These are phyloP conservation scores for Penicilliopsis zonata DNA, from an alignment of 495 filamentous ascomycete genomes.

Conservation along the genomic window DNA sequence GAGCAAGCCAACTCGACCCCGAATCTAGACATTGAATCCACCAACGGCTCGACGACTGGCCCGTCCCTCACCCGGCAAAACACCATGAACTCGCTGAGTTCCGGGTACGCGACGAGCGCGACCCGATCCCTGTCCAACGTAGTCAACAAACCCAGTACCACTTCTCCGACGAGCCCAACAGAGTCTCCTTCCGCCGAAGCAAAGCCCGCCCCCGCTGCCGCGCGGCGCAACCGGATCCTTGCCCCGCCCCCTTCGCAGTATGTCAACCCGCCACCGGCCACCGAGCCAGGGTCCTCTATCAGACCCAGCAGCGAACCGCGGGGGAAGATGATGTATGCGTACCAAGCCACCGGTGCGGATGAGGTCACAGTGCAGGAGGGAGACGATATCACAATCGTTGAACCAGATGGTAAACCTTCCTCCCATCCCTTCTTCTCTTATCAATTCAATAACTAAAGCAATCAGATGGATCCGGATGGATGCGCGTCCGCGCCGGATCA, in stretches of 20 bases:
- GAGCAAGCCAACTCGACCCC: slow-evolving; percentile 55
- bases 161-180: slow-evolving; percentile 20
- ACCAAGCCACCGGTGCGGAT: slow-evolving; percentile 64
- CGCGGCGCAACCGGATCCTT: slow-evolving; percentile 57
- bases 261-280: slow-evolving; percentile 46
- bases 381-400: slow-evolving; percentile 62
- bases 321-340: slow-evolving; percentile 83
- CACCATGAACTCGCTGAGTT: slow-evolving; percentile 88
- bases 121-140: slow-evolving; percentile 58
- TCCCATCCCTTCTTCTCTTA: slow-evolving; percentile 1
- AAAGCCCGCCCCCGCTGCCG: slow-evolving; percentile 22
- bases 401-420: slow-evolving; percentile 66
- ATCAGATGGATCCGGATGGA: slow-evolving; percentile 83
- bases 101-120: slow-evolving; percentile 73
- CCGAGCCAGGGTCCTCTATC: slow-evolving; percentile 11
- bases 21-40: slow-evolving; percentile 18
- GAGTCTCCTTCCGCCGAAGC: slow-evolving; percentile 17
- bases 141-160: slow-evolving; percentile 24
- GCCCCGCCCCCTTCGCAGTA: slow-evolving; percentile 82
- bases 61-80: slow-evolving; percentile 62
- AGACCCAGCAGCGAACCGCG: slow-evolving; percentile 40
- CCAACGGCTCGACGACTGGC: slow-evolving; percentile 24
- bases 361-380: slow-evolving; percentile 74
- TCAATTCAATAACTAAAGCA: slow-evolving; percentile 3
- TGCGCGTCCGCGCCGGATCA: slow-evolving; percentile 55